A percentile compares a stretch with the other conserved stretches of the same genome.
Conservation (phyloP, 345 rosid species). For the Hypericum androsaemum region DNA sequence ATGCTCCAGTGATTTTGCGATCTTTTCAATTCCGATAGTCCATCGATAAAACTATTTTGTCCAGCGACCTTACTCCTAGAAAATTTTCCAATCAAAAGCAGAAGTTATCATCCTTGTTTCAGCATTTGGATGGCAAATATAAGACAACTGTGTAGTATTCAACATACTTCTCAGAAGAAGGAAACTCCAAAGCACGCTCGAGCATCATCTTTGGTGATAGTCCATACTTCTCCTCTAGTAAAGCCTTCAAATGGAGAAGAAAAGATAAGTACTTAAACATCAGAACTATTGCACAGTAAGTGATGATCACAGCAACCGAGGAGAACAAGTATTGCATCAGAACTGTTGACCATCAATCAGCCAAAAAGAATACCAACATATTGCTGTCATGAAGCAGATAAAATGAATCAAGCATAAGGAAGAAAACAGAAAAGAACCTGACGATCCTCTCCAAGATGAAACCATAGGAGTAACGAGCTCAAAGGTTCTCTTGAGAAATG, state of each 20-base stretch:
- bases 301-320: not conserved
- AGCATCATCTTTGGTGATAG: conserved; percentile 36
- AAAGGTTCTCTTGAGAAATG: conserved; percentile 70
- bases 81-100: conserved; percentile 26
- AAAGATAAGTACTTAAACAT: not conserved
- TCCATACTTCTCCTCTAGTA: conserved; percentile 32
- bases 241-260: conserved; percentile 18
- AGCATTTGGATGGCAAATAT: not conserved
- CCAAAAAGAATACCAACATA: not conserved
- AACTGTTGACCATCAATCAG: too few relatives aligned
- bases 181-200: conserved; percentile 43
- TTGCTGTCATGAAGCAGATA: not conserved
- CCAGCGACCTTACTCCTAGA: conserved; percentile 39
- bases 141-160: conserved; percentile 1
- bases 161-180: conserved; percentile 51
- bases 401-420: not conserved
- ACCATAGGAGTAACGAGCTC: conserved; percentile 46
- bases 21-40: conserved; percentile 56
- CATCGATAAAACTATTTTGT: conserved; percentile 35
- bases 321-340: too few relatives aligned
- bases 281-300: not conserved
- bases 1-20: conserved; percentile 51
- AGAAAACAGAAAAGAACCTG: conserved; percentile 28
- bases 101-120: conserved; percentile 9
- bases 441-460: conserved; percentile 34